Conservation (phyloP, 768 basidiomycete species). For the Tricholoma sp. region DNA sequence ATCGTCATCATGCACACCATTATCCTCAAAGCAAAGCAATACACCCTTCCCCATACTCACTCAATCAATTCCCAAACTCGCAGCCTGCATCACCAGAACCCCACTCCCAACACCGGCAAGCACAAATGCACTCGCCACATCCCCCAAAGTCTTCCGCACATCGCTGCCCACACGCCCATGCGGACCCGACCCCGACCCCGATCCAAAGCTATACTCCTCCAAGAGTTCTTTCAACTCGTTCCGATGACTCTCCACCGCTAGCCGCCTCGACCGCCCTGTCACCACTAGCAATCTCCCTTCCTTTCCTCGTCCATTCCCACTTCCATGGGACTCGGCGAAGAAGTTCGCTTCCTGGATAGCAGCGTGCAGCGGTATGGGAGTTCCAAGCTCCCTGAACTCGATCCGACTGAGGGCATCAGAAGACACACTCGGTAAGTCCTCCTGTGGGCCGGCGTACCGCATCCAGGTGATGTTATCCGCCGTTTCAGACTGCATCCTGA, state of each 20-base stretch:
- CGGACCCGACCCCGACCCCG: no score
- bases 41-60: background rate
- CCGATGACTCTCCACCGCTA: constrained; percentile 67
- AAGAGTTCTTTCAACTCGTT: constrained; percentile 64
- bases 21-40: no score
- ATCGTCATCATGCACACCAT: no score
- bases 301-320: background rate
- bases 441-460: constrained; percentile 40
- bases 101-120: constrained; percentile 53
- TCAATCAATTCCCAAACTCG: constrained; percentile 9
- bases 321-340: background rate
- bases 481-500: constrained; percentile 70
- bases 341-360: constrained; percentile 42
- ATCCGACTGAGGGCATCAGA: constrained; percentile 48
- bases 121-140: constrained; percentile 75
- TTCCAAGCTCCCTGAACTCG: constrained; percentile 50
- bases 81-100: constrained; percentile 66
- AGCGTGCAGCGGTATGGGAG: constrained; percentile 57
- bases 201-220: constrained; percentile 41
- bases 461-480: constrained; percentile 80
- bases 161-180: constrained; percentile 42
- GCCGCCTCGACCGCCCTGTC: constrained; percentile 67
- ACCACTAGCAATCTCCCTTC: constrained; percentile 51
- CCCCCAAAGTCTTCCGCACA: constrained; percentile 80
- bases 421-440: constrained; percentile 12